A percentile compares a stretch with the other conserved stretches of the same genome.
Conservation (phyloP, 2,329 filamentous ascomycete genomes). For the Myriosclerotinia scirpicola region DNA sequence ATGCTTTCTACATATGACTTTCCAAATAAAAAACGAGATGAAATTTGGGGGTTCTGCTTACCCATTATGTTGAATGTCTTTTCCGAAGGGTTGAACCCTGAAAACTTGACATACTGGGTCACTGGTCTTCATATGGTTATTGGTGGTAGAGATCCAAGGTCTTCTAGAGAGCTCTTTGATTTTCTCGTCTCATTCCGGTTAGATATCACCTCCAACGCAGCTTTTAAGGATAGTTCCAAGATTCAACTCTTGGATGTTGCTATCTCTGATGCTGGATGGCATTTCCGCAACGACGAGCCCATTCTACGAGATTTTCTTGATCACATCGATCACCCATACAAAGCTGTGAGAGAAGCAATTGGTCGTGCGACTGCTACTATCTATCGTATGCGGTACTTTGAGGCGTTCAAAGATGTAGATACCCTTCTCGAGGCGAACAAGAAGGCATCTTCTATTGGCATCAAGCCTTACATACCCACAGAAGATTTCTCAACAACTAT, state of each 20-base stretch:
- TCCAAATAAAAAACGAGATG: conserved; percentile 67
- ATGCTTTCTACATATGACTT: conserved; percentile 79
- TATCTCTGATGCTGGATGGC: conserved; percentile 88
- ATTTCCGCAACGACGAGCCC: conserved; percentile 86
- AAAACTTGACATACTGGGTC: conserved; percentile 93
- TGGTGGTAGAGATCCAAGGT: conserved; percentile 84
- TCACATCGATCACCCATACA: conserved; percentile 96
- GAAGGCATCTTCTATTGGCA: conserved; percentile 75
- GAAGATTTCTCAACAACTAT: conserved; percentile 73
- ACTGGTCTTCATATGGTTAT: conserved; percentile 88
- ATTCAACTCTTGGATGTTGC: conserved; percentile 87
- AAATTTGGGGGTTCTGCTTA: conserved; percentile 86
- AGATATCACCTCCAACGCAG: conserved; percentile 92
- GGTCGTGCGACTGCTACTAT: conserved; percentile 85
- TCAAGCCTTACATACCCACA: conserved; percentile 76
- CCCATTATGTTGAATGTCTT: conserved; percentile 85
- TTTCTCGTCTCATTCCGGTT: conserved; percentile 81
- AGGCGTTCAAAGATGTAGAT: conserved; percentile 81
- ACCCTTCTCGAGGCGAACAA: conserved; percentile 78
- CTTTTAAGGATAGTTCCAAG: conserved; percentile 98
- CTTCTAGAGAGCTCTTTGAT: conserved; percentile 82
- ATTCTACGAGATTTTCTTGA: conserved; percentile 85
- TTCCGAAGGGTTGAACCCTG: conserved; percentile 87
- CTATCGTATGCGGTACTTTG: conserved; percentile 88
- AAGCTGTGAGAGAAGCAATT: conserved; percentile 93